A percentile compares a stretch with the other conserved stretches of the same genome.
These are phyloP conservation scores for cucumber (Cucumis sativus) DNA, from an alignment of 306 rosid genomes.

Conservation along the genomic window Cucumber_9930_V3 NC_026661.2:14982501-14983000, in stretches of 20 bases:
- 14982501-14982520: background rate
- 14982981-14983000: background rate
- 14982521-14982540: background rate
- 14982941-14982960: constrained; percentile 34
- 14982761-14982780: constrained; percentile 58
- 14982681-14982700: constrained; percentile 62
- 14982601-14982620: constrained; percentile 83
- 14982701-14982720: constrained; percentile 43
- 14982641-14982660: constrained; percentile 74
- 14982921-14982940: constrained; percentile 50
- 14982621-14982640: constrained; percentile 43
- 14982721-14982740: constrained; percentile 37
- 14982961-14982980: background rate
- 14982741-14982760: constrained; percentile 21
- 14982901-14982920: constrained; percentile 31
- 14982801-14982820: constrained; percentile 39
- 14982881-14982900: constrained; percentile 29
- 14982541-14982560: background rate
- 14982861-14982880: constrained; percentile 23
- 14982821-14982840: constrained; percentile 33
- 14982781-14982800: constrained; percentile 49
- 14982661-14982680: constrained; percentile 78
- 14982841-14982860: constrained; percentile 31
- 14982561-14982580: constrained; percentile 77
- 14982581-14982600: constrained; percentile 85